phyloP scores from a whole-genome alignment of 805 yeast species.

The Debaryomyces tyrocola region DNA sequence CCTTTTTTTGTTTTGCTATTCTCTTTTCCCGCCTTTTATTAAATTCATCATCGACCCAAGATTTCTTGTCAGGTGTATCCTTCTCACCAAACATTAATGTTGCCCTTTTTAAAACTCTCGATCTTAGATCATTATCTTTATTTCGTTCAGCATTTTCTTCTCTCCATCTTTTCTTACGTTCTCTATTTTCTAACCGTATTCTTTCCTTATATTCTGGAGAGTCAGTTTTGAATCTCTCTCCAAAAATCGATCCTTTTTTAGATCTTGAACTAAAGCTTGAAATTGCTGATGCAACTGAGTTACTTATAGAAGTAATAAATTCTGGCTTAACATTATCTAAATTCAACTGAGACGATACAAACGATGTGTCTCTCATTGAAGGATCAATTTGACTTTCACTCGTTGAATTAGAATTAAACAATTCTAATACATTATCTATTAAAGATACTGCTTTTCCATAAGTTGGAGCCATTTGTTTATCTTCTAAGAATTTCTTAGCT shows the following conservation, averaged over 20 bases:
- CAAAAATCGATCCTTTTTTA: conserved; percentile 11
- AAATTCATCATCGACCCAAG: conserved; percentile 79
- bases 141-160: conserved; percentile 77
- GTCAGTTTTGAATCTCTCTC: conserved; percentile 27
- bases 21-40: conserved; percentile 63
- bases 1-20: conserved; percentile 43
- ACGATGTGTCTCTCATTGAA: conserved; percentile 1
- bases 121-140: conserved; percentile 82
- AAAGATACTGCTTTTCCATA: conserved; percentile 20
- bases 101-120: conserved; percentile 76
- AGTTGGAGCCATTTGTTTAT: conserved; percentile 7
- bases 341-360: background rate
- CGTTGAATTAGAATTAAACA: conserved; percentile 10
- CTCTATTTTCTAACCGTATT: conserved; percentile 66
- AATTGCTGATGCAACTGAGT: conserved; percentile 23
- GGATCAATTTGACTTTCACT: conserved; percentile 5
- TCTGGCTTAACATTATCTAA: conserved; percentile 5
- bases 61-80: conserved; percentile 48
- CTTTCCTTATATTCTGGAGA: conserved; percentile 51
- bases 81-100: conserved; percentile 60
- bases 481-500: conserved; percentile 32
- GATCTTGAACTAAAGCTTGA: conserved; percentile 22
- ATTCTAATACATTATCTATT: conserved; percentile 22
- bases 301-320: conserved; percentile 13
- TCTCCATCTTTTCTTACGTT: conserved; percentile 81